These are phyloP conservation scores for Combretum micranthum DNA, from an alignment of 345 rosid species.

Conservation along the genomic window DNA sequence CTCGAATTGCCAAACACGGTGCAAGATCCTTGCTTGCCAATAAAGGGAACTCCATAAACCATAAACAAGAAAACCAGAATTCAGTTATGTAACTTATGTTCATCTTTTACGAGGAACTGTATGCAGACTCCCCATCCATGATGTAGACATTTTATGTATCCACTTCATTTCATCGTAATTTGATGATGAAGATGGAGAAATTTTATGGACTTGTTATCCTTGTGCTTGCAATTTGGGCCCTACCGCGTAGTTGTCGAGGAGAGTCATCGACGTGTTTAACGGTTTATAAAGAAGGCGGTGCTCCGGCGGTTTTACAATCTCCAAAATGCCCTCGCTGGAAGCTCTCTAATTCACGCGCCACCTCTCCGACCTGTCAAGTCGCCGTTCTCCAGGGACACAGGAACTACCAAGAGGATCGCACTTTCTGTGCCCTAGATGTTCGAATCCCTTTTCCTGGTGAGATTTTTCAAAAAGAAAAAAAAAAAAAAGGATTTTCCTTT, in stretches of 20 bases:
- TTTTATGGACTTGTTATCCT: conserved; percentile 3
- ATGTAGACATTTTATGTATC: too few species aligned
- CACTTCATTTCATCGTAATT: too few species aligned
- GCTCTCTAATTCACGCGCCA: conserved; percentile 32
- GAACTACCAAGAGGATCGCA: conserved; percentile 71
- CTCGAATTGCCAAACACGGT: too few species aligned
- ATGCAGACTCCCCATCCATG: too few species aligned
- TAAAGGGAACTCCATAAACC: too few species aligned
- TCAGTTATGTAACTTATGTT: too few species aligned
- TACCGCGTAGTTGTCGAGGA: conserved; percentile 13
- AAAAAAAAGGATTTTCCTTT: not conserved
- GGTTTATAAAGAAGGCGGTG: conserved; percentile 83
- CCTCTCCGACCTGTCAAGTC: conserved; percentile 47
- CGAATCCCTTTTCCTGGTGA: conserved; percentile 77
- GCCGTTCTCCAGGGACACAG: conserved; percentile 70
- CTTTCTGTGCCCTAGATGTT: conserved; percentile 68
- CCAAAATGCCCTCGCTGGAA: conserved; percentile 90
- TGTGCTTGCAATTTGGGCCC: conserved; percentile 1
- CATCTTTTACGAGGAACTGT: too few species aligned
- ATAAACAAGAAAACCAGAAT: too few species aligned
- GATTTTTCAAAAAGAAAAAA: too few species aligned
- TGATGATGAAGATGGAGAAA: too few species aligned
- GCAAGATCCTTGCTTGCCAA: too few species aligned
- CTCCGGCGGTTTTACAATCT: conserved; percentile 80
- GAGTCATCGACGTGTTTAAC: conserved; percentile 80